These are phyloP conservation scores for Conticribra guillardii DNA, from an alignment of 108 stramenopile species.

Conservation along the genomic window DNA sequence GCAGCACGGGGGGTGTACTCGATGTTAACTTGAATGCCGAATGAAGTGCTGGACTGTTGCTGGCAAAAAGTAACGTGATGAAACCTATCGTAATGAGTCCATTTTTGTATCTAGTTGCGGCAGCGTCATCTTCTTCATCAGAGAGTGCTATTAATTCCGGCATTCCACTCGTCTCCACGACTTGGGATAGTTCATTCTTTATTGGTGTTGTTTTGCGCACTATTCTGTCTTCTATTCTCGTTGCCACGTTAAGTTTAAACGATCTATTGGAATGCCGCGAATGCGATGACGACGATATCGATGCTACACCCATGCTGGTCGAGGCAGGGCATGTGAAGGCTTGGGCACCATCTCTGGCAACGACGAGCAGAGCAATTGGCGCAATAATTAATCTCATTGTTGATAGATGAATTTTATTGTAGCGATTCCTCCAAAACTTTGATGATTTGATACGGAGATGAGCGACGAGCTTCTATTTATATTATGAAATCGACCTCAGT, in stretches of 20 bases:
- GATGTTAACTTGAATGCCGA: constrained; percentile 57
- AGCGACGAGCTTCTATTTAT: no score
- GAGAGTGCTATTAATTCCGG: not conserved
- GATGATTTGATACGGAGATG: no score
- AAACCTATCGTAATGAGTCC: constrained; percentile 73
- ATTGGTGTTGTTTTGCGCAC: not conserved
- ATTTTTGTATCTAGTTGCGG: constrained; percentile 40
- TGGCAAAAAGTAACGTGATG: constrained; percentile 72
- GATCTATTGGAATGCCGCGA: not conserved
- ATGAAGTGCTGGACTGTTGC: constrained; percentile 70
- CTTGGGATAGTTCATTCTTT: not conserved
- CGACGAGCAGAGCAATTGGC: no score
- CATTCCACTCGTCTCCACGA: not conserved
- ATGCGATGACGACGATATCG: no score
- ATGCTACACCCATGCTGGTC: no score
- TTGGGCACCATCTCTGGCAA: no score
- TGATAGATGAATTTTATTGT: no score
- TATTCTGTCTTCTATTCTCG: not conserved
- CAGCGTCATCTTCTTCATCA: not conserved
- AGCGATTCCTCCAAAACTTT: no score
- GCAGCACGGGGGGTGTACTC: constrained; percentile 55
- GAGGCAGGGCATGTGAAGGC: no score
- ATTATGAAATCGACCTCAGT: no score
- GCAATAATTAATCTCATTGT: no score
- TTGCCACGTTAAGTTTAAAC: not conserved